phyloP scores from a whole-genome alignment of 148 eudicot species.

The Cornus florida region DNA sequence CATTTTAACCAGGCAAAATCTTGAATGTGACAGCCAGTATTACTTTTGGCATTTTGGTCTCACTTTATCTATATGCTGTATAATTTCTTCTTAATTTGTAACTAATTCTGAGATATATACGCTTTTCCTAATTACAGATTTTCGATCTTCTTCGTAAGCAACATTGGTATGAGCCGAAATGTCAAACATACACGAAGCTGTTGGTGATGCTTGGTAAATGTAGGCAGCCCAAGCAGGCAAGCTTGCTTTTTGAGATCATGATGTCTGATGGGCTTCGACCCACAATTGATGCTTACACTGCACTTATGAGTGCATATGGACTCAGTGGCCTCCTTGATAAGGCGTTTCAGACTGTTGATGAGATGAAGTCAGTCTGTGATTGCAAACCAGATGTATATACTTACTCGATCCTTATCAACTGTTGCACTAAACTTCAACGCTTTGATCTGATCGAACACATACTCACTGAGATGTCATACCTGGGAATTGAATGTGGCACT shows the following conservation, averaged over 20 bases:
- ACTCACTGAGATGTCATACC: slow-evolving; percentile 69
- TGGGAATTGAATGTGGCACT: slow-evolving; percentile 52
- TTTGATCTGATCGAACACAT: slow-evolving; percentile 53
- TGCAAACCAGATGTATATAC: slow-evolving; percentile 90
- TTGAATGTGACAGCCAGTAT: neutral
- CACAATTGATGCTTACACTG: slow-evolving; percentile 70
- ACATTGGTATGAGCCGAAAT: slow-evolving; percentile 79
- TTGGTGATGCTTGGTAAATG: slow-evolving; percentile 89
- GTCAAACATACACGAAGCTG: slow-evolving; percentile 75
- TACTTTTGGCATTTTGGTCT: neutral
- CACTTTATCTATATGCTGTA: neutral
- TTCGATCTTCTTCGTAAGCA: slow-evolving; percentile 85
- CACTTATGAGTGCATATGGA: slow-evolving; percentile 77
- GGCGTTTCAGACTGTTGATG: slow-evolving; percentile 55
- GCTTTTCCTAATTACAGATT: slow-evolving; percentile 42
- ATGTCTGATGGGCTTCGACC: slow-evolving; percentile 73
- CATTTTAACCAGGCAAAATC: neutral
- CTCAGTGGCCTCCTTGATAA: slow-evolving; percentile 59
- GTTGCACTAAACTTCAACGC: slow-evolving; percentile 53
- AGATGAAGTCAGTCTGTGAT: slow-evolving; percentile 63
- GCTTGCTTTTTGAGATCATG: slow-evolving; percentile 66
- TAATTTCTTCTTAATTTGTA: neutral
- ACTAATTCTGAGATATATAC: neutral
- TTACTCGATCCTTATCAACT: slow-evolving; percentile 65
- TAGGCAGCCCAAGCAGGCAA: slow-evolving; percentile 67